Evolutionary conservation across 441 rosid genomes (phyloP).

Genomic region (Aquilaria agallochum): DNA sequence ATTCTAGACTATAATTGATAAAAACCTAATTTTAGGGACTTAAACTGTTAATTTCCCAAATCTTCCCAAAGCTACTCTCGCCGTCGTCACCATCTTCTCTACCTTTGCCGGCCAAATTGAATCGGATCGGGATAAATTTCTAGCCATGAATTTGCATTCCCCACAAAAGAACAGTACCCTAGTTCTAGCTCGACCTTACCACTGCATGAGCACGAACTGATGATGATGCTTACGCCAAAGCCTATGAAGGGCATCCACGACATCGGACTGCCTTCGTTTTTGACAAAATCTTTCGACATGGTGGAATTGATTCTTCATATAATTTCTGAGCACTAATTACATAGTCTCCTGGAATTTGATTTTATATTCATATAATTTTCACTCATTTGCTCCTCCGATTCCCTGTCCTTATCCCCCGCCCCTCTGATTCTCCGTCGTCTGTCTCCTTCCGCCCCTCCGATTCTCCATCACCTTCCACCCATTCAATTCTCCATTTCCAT

Average conservation of each 20-base stretch:
- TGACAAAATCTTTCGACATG: slow-evolving; percentile 53
- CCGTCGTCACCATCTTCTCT: no score
- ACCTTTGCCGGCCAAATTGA: no score
- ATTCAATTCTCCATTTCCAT: no score
- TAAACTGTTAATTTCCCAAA: no score
- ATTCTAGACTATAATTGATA: no score
- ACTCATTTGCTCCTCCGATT: slow-evolving; percentile 34
- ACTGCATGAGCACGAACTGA: slow-evolving; percentile 13
- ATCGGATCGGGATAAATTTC: not conserved
- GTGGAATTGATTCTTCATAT: slow-evolving; percentile 30
- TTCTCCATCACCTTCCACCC: no score
- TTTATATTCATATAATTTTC: slow-evolving; percentile 42
- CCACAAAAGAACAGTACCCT: slow-evolving; percentile 35
- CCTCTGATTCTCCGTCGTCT: no score
- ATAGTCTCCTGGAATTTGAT: slow-evolving; percentile 59
- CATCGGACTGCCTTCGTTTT: slow-evolving; percentile 65
- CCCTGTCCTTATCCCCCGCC: slow-evolving; percentile 15
- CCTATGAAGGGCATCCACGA: slow-evolving; percentile 84
- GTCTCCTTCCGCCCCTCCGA: no score
- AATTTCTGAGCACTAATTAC: slow-evolving; percentile 27
- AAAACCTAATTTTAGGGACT: no score
- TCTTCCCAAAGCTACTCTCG: no score
- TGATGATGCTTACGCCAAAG: slow-evolving; percentile 28
- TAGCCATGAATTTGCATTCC: slow-evolving; percentile 34
- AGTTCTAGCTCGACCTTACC: slow-evolving; percentile 29